Percentiles rank a stretch among this genome's conserved stretches.
These are phyloP conservation scores for Phlyctochytrium bullatum DNA, from an alignment of 192 early-diverging fungal genomes.

Conservation along the genomic window DNA sequence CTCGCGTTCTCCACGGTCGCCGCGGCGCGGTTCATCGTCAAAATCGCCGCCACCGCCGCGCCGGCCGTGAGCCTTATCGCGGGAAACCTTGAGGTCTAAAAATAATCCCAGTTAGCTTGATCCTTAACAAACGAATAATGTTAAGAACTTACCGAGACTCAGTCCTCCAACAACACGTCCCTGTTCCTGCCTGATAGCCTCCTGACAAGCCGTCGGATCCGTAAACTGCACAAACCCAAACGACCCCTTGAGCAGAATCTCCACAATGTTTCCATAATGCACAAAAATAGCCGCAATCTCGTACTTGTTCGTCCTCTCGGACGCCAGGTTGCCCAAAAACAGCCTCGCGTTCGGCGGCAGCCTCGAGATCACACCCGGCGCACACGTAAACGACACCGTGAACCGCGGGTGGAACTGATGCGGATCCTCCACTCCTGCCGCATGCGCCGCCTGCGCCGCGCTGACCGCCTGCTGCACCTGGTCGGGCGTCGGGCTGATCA, in stretches of 20 bases:
- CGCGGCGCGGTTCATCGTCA: not conserved
- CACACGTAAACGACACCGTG: constrained; percentile 30
- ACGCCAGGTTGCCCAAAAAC: constrained; percentile 53
- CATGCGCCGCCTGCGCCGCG: constrained; percentile 12
- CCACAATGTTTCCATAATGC: constrained; percentile 53
- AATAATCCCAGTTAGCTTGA: not conserved
- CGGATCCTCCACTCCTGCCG: constrained; percentile 8
- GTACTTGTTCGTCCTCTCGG: constrained; percentile 37
- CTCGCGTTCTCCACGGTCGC: not conserved
- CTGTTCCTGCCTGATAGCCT: constrained; percentile 42
- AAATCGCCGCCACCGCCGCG: not conserved
- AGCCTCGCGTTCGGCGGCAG: constrained; percentile 40
- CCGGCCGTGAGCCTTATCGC: constrained; percentile 22
- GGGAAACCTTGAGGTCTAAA: constrained; percentile 41
- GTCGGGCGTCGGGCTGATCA: constrained; percentile 11
- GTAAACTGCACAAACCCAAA: constrained; percentile 59
- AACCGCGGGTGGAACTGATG: constrained; percentile 39
- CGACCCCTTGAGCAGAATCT: constrained; percentile 44
- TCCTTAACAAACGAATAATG: constrained; percentile 9
- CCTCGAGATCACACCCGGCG: constrained; percentile 21
- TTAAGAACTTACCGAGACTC: constrained; percentile 41
- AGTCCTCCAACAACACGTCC: constrained; percentile 42
- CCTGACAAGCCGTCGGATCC: constrained; percentile 32
- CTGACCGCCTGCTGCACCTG: constrained; percentile 2
- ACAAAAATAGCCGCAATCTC: constrained; percentile 54